Base-by-base conservation (phyloP, 495 filamentous ascomycete species). In the Aspergillus sclerotiicarbonarius region DNA sequence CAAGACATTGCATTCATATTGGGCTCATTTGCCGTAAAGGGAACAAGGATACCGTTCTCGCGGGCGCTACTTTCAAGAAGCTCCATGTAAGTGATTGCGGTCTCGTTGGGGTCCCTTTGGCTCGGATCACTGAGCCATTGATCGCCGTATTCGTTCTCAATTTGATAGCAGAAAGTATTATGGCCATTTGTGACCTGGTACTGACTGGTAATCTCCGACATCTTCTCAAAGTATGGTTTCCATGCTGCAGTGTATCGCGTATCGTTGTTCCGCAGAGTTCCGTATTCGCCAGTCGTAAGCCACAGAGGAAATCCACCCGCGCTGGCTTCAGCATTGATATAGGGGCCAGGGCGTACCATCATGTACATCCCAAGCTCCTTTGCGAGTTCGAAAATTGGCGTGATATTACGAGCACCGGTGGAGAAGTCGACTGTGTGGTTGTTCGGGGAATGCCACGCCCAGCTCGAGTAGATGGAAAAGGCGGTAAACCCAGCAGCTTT, bases 111-210 rank as follows among this genome's bases (percentile, higher is more conserved):
- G 19, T 71, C 71, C 54, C 71, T 77, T 33, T 65, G 59, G 16
- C 49, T 58, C 0, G 74, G 66, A 53, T 69, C 66, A 21, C 71
- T 70, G 13, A 69, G 62, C 79, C 83, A 85, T 58, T 86, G 82
- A n/a, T 79, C 62, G 6, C 81, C 79, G 46, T 83, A 82, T 59
- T 87, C 84, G 58, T 87, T 86, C 60, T 87, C 84, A 45, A 84
- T 79, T 57, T 87, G 84, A 62, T 80, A 83, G 31, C 76, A 59
- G 16, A 86, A 67, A 5, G 80, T 71, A 54, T 82, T 82, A 8
- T 82, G 76, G 6, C 83, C 84, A 55, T 84, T 75, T 1, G 80
- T 82, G 20, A 87, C 75, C 49, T 82, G 78, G 54, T 85, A 76
- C 16, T 71, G 62, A 51, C 74, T 77, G 6, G 82, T 77, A 1